Evolutionary conservation across 2,329 filamentous ascomycete genomes (phyloP).

Genomic region (Calonectria hongkongensis): DNA sequence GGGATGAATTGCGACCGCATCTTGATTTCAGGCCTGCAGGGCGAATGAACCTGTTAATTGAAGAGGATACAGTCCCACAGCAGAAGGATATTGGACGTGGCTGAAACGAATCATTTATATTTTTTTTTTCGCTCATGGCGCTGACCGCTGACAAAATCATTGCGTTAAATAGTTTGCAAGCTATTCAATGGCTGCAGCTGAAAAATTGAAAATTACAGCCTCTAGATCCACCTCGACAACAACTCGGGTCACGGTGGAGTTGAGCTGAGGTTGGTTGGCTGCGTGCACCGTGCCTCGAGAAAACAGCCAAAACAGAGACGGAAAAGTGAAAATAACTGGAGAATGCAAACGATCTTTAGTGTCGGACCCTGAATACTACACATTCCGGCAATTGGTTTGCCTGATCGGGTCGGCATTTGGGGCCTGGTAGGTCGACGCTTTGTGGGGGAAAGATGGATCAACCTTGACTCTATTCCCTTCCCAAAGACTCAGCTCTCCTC

Average conservation of each 20-base stretch:
- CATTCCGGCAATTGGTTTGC: neutral
- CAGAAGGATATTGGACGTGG: too few species aligned
- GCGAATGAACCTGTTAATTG: neutral
- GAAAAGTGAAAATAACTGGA: slow-evolving; percentile 1
- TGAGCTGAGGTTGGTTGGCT: neutral
- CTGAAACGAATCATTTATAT: neutral
- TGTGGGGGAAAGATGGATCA: neutral
- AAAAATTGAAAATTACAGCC: neutral
- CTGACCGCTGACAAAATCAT: neutral
- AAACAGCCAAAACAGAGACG: neutral
- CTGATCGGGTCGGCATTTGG: neutral
- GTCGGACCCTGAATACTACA: too few species aligned
- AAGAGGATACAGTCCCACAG: neutral
- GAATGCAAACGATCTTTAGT: neutral
- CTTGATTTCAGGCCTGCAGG: neutral
- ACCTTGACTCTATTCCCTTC: neutral
- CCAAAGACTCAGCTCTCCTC: neutral
- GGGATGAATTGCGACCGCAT: slow-evolving; percentile 15
- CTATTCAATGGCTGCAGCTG: neutral
- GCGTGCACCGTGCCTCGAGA: too few species aligned
- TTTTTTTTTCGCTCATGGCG: neutral
- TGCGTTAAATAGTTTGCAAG: slow-evolving; percentile 7
- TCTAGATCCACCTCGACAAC: neutral
- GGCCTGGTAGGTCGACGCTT: neutral
- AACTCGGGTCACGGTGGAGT: neutral